Evolutionary conservation across 1,139 yeast species (phyloP), one percentile per base, ranked within the genome.

Genomic region (Pichia sp.): DNA sequence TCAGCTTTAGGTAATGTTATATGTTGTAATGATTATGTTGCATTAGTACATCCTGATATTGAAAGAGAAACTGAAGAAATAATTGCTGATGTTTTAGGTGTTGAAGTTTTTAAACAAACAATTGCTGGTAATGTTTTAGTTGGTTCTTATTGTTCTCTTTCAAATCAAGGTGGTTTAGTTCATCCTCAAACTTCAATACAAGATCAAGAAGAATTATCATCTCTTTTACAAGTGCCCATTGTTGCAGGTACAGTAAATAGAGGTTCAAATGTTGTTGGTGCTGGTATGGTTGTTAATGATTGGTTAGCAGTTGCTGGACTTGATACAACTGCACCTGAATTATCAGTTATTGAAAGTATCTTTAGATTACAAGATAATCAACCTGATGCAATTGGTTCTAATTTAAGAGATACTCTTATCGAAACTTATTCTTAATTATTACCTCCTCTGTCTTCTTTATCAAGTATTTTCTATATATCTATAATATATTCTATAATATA

Each of bases 171-270:
- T 65, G 98, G 97, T 52, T 74, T 94, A 56, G 98, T 94, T 42
- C 98, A 94, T 67, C 97, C 99, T 38, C 96, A 87, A 66, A 94
- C 98, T 36, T 82, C 95, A 36, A 82, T 92, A 51, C 96, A 92
- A 67, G 98, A 94, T 66, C 98, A 92, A 71, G 98, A 94, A 70
- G 98, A 94, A 70, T 76, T 94, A 59, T 87, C 96, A 11, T 87
- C 97, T 33, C 74, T 94, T 64, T 76, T 94, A 60, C 98, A 94
- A 70, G 96, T 94, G 41, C 99, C 99, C 46, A 74, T 94, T 55
- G 98, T 94, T 40, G 98, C 99, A 12, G 99, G 99, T 67, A 89
- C 97, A 35, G 94, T 94, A 50, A 94, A 94, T 73, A 83, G 98
- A 68, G 99, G 99, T 67, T 86, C 96, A 26, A 71, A 95, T 10